A percentile compares a stretch with the other conserved stretches of the same genome.
Conservation (phyloP, 1,139 yeast genomes). For the Diutina siamensis region DNA sequence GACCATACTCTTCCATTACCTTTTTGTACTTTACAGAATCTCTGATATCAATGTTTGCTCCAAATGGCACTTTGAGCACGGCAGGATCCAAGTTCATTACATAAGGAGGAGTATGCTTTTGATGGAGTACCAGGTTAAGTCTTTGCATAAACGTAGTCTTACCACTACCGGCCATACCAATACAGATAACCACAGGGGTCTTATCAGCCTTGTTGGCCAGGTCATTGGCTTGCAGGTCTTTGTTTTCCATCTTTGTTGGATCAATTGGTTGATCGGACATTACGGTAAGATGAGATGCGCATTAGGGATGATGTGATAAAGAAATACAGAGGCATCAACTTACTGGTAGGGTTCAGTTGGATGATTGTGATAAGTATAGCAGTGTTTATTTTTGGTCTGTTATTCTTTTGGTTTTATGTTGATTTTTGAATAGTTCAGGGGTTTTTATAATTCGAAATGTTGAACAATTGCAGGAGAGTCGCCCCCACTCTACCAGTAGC, state of each 20-base stretch:
- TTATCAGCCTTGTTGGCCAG: background rate
- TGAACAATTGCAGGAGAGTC: too few relatives aligned
- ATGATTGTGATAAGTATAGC: too few relatives aligned
- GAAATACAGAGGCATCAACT: too few relatives aligned
- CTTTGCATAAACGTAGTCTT: conserved; percentile 98
- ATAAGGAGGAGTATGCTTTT: conserved; percentile 66
- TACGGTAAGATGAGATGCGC: background rate
- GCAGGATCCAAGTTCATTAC: conserved; percentile 96
- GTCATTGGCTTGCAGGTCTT: background rate
- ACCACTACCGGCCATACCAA: conserved; percentile 98
- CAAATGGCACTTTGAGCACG: conserved; percentile 82
- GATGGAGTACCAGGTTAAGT: conserved; percentile 75
- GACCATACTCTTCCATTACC: conserved; percentile 84
- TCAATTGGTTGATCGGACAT: background rate
- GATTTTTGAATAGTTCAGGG: too few relatives aligned
- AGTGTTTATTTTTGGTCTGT: too few relatives aligned
- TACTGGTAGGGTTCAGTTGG: too few relatives aligned
- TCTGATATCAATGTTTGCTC: conserved; percentile 89
- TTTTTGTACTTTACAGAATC: conserved; percentile 93
- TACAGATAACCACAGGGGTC: conserved; percentile 14
- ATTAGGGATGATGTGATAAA: background rate
- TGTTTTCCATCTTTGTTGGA: background rate
- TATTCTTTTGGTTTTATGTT: too few relatives aligned
- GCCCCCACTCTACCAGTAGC: too few relatives aligned
- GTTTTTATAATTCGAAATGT: too few relatives aligned